These are phyloP conservation scores for Botrytis paeoniae DNA, from an alignment of 2,329 filamentous ascomycete species.

Conservation along the genomic window DNA sequence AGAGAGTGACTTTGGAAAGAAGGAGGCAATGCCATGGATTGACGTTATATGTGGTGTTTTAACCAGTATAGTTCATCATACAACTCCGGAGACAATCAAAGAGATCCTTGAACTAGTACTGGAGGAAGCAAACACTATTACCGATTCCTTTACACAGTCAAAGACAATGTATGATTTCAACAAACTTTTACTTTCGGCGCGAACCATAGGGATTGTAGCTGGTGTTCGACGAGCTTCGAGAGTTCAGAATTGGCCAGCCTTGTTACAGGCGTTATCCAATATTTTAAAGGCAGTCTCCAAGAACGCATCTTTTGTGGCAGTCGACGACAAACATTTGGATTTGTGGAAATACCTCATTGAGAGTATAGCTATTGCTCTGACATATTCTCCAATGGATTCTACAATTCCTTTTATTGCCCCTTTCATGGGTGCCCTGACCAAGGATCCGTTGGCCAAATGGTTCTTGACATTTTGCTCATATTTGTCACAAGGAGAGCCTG, in stretches of 20 bases:
- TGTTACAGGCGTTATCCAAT: constrained; percentile 56
- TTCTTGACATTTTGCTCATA: constrained; percentile 86
- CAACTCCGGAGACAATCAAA: constrained; percentile 68
- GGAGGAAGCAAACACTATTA: constrained; percentile 44
- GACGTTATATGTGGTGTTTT: constrained; percentile 73
- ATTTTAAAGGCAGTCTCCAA: constrained; percentile 51
- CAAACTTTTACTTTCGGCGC: constrained; percentile 49
- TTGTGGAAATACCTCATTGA: constrained; percentile 60
- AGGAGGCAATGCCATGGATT: constrained; percentile 49
- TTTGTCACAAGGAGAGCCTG: constrained; percentile 68
- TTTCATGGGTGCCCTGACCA: constrained; percentile 63
- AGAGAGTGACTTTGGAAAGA: constrained; percentile 48
- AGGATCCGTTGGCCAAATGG: constrained; percentile 62
- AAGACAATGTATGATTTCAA: constrained; percentile 38
- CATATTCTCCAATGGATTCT: constrained; percentile 74
- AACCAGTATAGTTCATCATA: constrained; percentile 80
- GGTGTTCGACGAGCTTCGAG: constrained; percentile 79
- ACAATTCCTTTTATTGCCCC: constrained; percentile 67
- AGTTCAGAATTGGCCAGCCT: constrained; percentile 65
- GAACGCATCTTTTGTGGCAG: constrained; percentile 33
- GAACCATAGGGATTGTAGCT: constrained; percentile 65
- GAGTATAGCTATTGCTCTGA: constrained; percentile 64
- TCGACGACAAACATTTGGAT: constrained; percentile 38
- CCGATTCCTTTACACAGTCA: constrained; percentile 41
- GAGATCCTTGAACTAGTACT: constrained; percentile 63